A percentile compares a stretch with the other conserved stretches of the same genome.
Evolutionary conservation across 805 yeast species (phyloP).

Genomic region (Yarrowia yakushimensis): DNA sequence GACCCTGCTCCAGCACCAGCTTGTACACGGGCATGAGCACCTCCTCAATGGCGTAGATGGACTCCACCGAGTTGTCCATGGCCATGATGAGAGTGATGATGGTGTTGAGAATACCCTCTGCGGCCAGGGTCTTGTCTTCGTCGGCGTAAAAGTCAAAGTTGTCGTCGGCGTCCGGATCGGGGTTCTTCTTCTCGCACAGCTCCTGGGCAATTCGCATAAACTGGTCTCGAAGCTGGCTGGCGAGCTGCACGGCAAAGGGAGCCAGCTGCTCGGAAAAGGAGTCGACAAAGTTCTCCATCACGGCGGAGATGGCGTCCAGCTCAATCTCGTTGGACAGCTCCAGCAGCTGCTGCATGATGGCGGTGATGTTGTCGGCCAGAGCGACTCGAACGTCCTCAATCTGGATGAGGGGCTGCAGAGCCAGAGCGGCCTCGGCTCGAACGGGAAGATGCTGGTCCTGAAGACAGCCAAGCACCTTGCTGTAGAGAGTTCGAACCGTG

Average conservation of each 20-base stretch:
- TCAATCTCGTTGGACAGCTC: slow-evolving; percentile 76
- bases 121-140: slow-evolving; percentile 76
- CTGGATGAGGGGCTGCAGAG: slow-evolving; percentile 72
- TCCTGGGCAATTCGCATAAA: slow-evolving; percentile 69
- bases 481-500: slow-evolving; percentile 57
- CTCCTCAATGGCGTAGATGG: slow-evolving; percentile 61
- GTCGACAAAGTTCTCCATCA: slow-evolving; percentile 94
- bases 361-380: slow-evolving; percentile 64
- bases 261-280: slow-evolving; percentile 81
- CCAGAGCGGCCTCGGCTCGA: slow-evolving; percentile 77
- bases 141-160: slow-evolving; percentile 41
- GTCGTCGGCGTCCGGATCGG: slow-evolving; percentile 40
- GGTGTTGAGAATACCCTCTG: slow-evolving; percentile 75
- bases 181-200: slow-evolving; percentile 51
- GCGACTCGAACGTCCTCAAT: slow-evolving; percentile 65
- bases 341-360: slow-evolving; percentile 76
- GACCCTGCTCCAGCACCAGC: slow-evolving; percentile 59
- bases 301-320: slow-evolving; percentile 79
- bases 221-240: slow-evolving; percentile 57
- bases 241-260: slow-evolving; percentile 79
- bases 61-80: slow-evolving; percentile 72
- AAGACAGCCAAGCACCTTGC: slow-evolving; percentile 41
- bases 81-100: slow-evolving; percentile 76
- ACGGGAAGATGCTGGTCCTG: slow-evolving; percentile 62
- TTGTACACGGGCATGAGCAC: slow-evolving; percentile 66